Conservation (phyloP, 2,329 filamentous ascomycete species). For the Ceratocystiopsis minuta region DNA sequence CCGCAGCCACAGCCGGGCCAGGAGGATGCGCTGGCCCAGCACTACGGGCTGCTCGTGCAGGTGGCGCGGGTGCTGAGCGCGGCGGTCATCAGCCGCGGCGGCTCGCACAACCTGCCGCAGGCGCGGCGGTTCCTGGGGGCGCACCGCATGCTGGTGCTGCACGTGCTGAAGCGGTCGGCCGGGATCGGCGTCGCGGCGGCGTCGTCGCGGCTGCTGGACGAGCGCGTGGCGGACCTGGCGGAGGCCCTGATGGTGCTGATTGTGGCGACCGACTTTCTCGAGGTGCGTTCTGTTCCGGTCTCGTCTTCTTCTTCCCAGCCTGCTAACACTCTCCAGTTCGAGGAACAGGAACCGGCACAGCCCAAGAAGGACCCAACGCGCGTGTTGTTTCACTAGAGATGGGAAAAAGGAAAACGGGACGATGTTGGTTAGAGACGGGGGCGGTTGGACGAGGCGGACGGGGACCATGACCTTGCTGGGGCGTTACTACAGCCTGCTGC, state of each 20-base stretch:
- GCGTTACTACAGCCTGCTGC: too few species aligned
- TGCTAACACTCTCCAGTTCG: slow-evolving; percentile 15
- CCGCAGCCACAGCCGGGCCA: too few species aligned
- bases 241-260: slow-evolving; percentile 76
- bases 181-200: slow-evolving; percentile 33
- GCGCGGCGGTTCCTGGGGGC: slow-evolving; percentile 65
- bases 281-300: slow-evolving; percentile 34
- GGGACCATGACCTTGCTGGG: not conserved
- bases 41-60: slow-evolving; percentile 68
- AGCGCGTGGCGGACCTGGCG: slow-evolving; percentile 57
- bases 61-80: slow-evolving; percentile 69
- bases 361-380: slow-evolving; percentile 15
- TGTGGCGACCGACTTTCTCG: slow-evolving; percentile 63
- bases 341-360: slow-evolving; percentile 20
- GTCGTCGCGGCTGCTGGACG: slow-evolving; percentile 24
- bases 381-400: slow-evolving; percentile 22
- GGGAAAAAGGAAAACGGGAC: not conserved
- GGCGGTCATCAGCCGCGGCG: slow-evolving; percentile 55
- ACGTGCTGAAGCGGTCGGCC: slow-evolving; percentile 77
- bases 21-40: slow-evolving; percentile 54
- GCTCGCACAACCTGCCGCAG: slow-evolving; percentile 65
- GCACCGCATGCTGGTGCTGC: slow-evolving; percentile 68
- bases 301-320: too few species aligned
- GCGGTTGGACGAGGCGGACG: not conserved
- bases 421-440: too few species aligned